Base-by-base conservation (phyloP, 2,329 filamentous ascomycete species). In the Chrysoporthe deuterocubensis region DNA sequence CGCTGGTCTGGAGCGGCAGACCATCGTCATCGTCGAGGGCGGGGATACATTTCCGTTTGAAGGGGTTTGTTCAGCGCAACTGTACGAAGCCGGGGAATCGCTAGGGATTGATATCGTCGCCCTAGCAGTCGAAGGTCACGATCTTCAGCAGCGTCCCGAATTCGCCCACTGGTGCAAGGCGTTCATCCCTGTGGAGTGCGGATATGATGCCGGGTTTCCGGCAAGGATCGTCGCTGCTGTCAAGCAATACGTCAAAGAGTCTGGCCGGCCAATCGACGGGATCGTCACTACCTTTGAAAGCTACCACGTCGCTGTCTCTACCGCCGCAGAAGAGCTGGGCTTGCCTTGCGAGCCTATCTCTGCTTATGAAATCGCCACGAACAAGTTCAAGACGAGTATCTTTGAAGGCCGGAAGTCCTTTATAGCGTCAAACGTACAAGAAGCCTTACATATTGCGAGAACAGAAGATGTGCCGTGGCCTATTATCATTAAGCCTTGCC, bases 101-200 rank as follows among this genome's bases (percentile, higher is more conserved):
- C 68, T 78, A 3, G 74, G 73, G 4, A 77, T 78, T 43, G 66
- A 71, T 0, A 42, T 79, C 34, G 70, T 78, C 46, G 71, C 77
- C 14, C 44, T 79, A 5, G 77, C 77, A 64, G 60, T 69, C 11
- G 69, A 73, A 2, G 76, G 74, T 14, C 76, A 78, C 67, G 78
- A 76, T 75, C 69, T 78, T n/a, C 54, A 75, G 43, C 43, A 14
- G 64, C 67, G 72, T 61, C 72, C 61, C 18, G 54, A 67, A 32
- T 66, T 14, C 16, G 21, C 44, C 7, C 9, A 40, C 11, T 54
- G 42, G 57, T 37, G 57, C 58, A 40, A 61, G 14, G 34, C 40
- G 2, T 56, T 61, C 14, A 34, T 66, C 26, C 58, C 46, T 44
- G n/a, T 56, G n/a, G 48, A 50, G 7, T 21, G 44, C 48, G 43